A percentile compares a stretch with the other conserved stretches of the same genome.
phyloP scores from a whole-genome alignment of 1,139 yeast genomes.

The Debaryomyces sp. region DNA sequence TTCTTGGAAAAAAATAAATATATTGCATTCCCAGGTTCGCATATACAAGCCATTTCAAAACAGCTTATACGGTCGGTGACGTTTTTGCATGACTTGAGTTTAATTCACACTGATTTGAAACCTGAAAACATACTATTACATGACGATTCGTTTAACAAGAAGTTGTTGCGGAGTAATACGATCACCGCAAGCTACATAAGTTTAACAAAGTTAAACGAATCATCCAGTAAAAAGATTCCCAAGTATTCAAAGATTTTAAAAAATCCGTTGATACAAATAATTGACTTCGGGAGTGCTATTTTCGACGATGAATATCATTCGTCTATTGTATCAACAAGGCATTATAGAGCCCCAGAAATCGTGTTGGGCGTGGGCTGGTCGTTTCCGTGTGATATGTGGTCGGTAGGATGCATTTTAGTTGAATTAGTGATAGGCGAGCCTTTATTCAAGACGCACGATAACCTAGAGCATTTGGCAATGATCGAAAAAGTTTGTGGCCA shows the following conservation, averaged over 20 bases:
- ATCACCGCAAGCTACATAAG: conserved; percentile 34
- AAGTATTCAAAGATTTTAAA: conserved; percentile 56
- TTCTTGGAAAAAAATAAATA: conserved; percentile 78
- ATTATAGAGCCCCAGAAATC: conserved; percentile 96
- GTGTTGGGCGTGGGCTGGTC: conserved; percentile 94
- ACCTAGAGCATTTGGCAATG: conserved; percentile 91
- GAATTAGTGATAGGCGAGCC: conserved; percentile 97
- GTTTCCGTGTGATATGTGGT: conserved; percentile 94
- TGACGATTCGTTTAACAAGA: conserved; percentile 52
- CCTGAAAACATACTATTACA: conserved; percentile 90
- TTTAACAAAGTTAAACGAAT: conserved; percentile 22
- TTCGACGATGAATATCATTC: conserved; percentile 95
- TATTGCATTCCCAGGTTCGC: conserved; percentile 77
- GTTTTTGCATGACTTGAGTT: conserved; percentile 82
- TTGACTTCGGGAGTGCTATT: conserved; percentile 95
- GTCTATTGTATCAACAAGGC: conserved; percentile 89
- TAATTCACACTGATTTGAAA: conserved; percentile 92
- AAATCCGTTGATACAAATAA: conserved; percentile 82
- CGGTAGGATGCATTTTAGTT: conserved; percentile 89
- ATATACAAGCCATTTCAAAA: conserved; percentile 84
- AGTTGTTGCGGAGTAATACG: conserved; percentile 37
- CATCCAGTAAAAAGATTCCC: conserved; percentile 32
- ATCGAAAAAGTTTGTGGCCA: conserved; percentile 77
- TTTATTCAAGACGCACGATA: conserved; percentile 91
- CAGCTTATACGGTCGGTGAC: conserved; percentile 87